Evolutionary conservation across 2,329 filamentous ascomycete species (phyloP), one percentile per base, ranked within the genome.

Genomic region (Cladosporium cucumerinum): DNA sequence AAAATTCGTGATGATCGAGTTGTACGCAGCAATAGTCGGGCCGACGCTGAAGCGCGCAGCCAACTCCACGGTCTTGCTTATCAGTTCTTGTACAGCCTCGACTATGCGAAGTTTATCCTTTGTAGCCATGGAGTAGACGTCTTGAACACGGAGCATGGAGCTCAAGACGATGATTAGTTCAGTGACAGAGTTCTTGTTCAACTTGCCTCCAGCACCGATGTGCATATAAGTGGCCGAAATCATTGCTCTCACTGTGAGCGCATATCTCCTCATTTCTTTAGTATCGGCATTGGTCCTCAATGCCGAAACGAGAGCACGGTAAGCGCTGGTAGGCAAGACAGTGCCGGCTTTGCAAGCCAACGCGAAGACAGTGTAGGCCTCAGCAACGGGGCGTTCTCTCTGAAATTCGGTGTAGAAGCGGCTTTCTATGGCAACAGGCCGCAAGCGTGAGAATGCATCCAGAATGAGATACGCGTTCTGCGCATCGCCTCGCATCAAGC

Each of bases 391-490:
- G 46, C 82, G 75, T 55, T 82, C 76, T 25, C 73, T 71, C 46
- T 83, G 74, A 67, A 84, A 81, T 1, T 80, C 61, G 43, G 78
- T 77, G 69, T 82, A 81, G 66, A 82, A 76, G 7, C 12, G 2
- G 3, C 16, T 11, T 23, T 55, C 46, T 6, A 58, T 16, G 16
- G n/a, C 46, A 6, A n/a, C 54, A 1, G 82, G 82, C 65, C 78
- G 80, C 6, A 85, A 73, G 28, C 82, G 77, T 6, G 84, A 71
- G 2, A 76, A 75, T 11, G 80, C 80, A 69, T 85, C 83, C 3
- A 85, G 73, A 5, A 77, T 79, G 21, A 85, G 74, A 66, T 85
- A 85, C 1, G 82, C 81, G 11, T 76, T 77, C 43, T 73, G 77
- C 74, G 81, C 81, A 60, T 84, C 80, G 21, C 80, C 78, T 34